Base-by-base conservation (phyloP, 352 stramenopile genomes). In the Phytophthora melonis region DNA sequence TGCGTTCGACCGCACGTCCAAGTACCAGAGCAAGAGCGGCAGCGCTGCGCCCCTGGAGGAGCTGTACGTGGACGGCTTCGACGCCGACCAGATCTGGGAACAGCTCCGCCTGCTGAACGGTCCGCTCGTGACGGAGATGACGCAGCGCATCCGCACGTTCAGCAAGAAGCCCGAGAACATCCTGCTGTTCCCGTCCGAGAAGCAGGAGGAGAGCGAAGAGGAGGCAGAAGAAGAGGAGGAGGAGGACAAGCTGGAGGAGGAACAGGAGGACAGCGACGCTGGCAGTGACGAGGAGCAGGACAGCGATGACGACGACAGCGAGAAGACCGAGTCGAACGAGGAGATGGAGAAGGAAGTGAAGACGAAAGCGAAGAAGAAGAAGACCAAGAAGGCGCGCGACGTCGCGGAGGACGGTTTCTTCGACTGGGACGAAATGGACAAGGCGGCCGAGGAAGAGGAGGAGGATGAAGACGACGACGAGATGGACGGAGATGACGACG, bases 401-500 rank as follows among this genome's bases (percentile, higher is more conserved):
- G 84, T 92, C 16, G 81, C 82, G 2, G 87, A 94, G 68, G 89
- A 94, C 43, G 87, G 87, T 0, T 96, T 96, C 70, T 96, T 96
- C 45, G 85, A 96, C 61, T 96, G 89, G 89, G 89, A 94, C 30
- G 89, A 96, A 70, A 96, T 96, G 89, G 87, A 96, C 67, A 90
- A 88, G 57, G 87, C 89, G 0, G 89, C 87, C 1, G 89, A 96
- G 63, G 89, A 93, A 36, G 86, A 93, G 50, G 86, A 89, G 36
- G 75, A 83, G 13, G 76, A 74, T 8, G 82, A 83, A 10, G 74
- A 83, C n/a, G 67, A 83, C 13, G 74, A 83, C n/a, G 67, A 77
- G 16, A 58, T 78, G 34, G 71, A 83, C 11, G 63, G 27, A n/a
- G 72, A 86, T 10, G 77, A 78, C 8, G 54, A 77, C n/a, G 63